phyloP scores from a whole-genome alignment of 352 stramenopile genomes.

The Globisporangium irregulare region DNA sequence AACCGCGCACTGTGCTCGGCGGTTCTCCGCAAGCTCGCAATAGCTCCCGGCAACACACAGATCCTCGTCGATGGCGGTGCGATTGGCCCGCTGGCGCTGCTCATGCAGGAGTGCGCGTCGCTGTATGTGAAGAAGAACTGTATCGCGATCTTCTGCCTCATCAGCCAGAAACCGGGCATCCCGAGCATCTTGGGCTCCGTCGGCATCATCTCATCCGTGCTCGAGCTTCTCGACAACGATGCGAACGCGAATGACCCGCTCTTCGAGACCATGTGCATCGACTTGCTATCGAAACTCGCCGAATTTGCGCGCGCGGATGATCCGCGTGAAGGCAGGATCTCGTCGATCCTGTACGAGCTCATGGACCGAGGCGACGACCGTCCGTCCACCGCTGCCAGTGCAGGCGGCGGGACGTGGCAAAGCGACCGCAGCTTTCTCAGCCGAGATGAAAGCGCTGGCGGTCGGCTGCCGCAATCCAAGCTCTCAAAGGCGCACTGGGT shows the following conservation, averaged over 20 bases:
- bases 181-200: conserved; percentile 43
- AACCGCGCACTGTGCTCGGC: conserved; percentile 49
- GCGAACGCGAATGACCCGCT: conserved; percentile 21
- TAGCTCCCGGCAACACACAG: conserved; percentile 67
- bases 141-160: conserved; percentile 58
- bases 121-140: conserved; percentile 67
- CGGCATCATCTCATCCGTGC: conserved; percentile 50
- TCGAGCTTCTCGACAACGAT: conserved; percentile 49
- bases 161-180: conserved; percentile 47
- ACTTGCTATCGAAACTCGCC: conserved; percentile 59
- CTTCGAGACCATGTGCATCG: conserved; percentile 63
- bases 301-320: conserved; percentile 56
- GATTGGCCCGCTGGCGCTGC: conserved; percentile 43
- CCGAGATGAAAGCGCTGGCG: conserved; percentile 13
- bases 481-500: conserved; percentile 33
- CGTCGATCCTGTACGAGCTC: conserved; percentile 53
- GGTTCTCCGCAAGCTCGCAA: conserved; percentile 61
- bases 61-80: conserved; percentile 52
- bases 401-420: conserved; percentile 34
- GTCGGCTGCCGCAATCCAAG: conserved; percentile 25
- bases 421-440: conserved; percentile 55
- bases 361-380: conserved; percentile 50
- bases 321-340: conserved; percentile 46
- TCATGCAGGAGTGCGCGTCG: conserved; percentile 34
- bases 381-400: background rate